phyloP scores from a whole-genome alignment of 2,329 filamentous ascomycete species.

The Lecanicillium sp. region DNA sequence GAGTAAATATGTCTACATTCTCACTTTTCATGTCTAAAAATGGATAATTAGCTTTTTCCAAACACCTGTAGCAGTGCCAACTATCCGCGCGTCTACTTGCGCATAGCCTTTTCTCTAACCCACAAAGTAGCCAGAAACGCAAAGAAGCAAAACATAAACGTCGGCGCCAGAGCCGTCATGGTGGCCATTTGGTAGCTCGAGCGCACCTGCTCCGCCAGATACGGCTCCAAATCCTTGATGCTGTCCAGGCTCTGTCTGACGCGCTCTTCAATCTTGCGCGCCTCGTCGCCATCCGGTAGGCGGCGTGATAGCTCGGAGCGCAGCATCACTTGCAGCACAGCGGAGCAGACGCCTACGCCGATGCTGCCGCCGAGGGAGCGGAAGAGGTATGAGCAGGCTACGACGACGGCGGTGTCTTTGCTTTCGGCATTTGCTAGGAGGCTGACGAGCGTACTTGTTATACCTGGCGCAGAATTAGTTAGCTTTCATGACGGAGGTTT shows the following conservation, averaged over 20 bases:
- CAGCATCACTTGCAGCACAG: conserved; percentile 62
- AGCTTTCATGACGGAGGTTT: conserved; percentile 1
- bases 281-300: conserved; percentile 48
- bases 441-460: conserved; percentile 64
- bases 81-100: no score
- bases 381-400: conserved; percentile 76
- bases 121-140: conserved; percentile 37
- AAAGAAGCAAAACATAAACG: conserved; percentile 24
- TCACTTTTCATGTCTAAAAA: not conserved
- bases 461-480: conserved; percentile 33
- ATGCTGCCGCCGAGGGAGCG: conserved; percentile 69
- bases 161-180: conserved; percentile 31
- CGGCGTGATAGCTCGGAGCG: conserved; percentile 44
- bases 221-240: conserved; percentile 55
- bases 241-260: conserved; percentile 65
- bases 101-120: conserved; percentile 49
- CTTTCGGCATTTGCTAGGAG: conserved; percentile 61
- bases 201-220: conserved; percentile 49
- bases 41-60: not conserved
- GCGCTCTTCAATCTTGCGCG: conserved; percentile 56
- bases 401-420: conserved; percentile 64
- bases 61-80: no score
- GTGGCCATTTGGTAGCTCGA: conserved; percentile 52
- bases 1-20: not conserved
- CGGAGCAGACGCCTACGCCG: conserved; percentile 63